phyloP scores from a whole-genome alignment of 495 filamentous ascomycete species.

The Paragyromitra xinjiangensis region DNA sequence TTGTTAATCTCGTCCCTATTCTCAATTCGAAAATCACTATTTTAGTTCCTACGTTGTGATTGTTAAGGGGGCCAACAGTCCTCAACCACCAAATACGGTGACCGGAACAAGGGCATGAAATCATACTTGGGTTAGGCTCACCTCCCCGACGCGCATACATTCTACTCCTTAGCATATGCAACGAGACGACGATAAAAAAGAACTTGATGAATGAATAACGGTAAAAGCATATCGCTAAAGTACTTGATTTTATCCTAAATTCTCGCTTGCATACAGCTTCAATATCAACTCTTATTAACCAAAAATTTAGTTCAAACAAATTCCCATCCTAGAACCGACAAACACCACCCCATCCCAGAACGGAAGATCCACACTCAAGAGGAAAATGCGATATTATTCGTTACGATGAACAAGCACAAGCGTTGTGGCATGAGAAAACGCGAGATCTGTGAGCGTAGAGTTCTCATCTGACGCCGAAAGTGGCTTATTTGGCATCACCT shows the following conservation, averaged over 20 bases:
- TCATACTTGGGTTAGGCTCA: no score
- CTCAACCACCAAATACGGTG: no score
- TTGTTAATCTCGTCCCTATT: not conserved
- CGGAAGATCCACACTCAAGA: not conserved
- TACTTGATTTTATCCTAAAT: not conserved
- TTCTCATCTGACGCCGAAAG: slow-evolving; percentile 79
- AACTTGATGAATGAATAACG: no score
- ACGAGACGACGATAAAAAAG: no score
- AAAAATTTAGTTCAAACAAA: not conserved
- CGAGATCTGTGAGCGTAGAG: slow-evolving; percentile 71
- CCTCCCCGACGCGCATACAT: no score
- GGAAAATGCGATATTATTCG: not conserved
- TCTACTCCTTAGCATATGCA: no score
- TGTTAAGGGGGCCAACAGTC: no score
- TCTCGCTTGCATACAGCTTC: not conserved
- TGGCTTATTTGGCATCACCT: slow-evolving; percentile 76
- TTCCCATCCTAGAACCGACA: not conserved
- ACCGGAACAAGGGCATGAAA: no score
- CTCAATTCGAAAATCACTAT: no score
- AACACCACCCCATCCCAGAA: not conserved
- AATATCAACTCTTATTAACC: not conserved
- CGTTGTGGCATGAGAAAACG: slow-evolving; percentile 77
- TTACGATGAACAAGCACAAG: slow-evolving; percentile 75
- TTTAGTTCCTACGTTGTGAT: no score
- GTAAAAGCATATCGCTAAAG: no score